Base-by-base conservation (phyloP, 2,329 filamentous ascomycete species). In the Rosellinia necatrix region DNA sequence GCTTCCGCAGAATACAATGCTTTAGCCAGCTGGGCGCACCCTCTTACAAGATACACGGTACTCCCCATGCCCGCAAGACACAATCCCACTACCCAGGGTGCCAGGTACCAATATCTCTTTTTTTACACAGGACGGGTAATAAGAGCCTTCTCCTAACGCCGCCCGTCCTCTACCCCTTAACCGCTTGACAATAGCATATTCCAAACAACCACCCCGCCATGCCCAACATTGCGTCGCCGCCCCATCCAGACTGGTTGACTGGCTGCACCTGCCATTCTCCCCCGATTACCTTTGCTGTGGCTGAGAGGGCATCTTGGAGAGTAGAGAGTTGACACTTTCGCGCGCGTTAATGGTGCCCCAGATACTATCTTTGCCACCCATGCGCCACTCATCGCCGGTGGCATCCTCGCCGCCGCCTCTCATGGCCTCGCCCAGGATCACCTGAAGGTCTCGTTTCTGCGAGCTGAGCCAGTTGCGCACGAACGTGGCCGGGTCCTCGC, bases 391-490 rank as follows among this genome's bases (percentile, higher is more conserved):
- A 63, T 87, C 84, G 3, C 82, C 82, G 2, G 73, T 74, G 2
- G 78, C 75, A 59, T 81, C 75, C 61, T 85, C 81, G 41, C 80
- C 78, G 75, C 89, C 78, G 75, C 89, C 77, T 51, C 86, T 81
- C 48, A 85, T 83, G 1, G 87, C 86, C 74, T 97, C 92, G 55
- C 92, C 93, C 60, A 94, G 81, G 43, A 97, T 88, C 6, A 94
- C 86, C 68, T 96, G 92, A 30, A 97, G 78, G 71, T 97, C 93
- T 44, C 92, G 82, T 75, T 92, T 92, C 77, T 99, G 94, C 13
- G 89, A 93, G 67, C 87, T 91, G 49, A 96, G 80, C 94, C 94
- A 99, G 68, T 90, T 86, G 62, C 84, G 86, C 58, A 97, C 81
- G 67, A 97, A 97, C 10, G 82, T 85, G 13, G 90, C 88, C 0